Base-by-base conservation (phyloP, 768 basidiomycete species). In the Tylopilus sp. region DNA sequence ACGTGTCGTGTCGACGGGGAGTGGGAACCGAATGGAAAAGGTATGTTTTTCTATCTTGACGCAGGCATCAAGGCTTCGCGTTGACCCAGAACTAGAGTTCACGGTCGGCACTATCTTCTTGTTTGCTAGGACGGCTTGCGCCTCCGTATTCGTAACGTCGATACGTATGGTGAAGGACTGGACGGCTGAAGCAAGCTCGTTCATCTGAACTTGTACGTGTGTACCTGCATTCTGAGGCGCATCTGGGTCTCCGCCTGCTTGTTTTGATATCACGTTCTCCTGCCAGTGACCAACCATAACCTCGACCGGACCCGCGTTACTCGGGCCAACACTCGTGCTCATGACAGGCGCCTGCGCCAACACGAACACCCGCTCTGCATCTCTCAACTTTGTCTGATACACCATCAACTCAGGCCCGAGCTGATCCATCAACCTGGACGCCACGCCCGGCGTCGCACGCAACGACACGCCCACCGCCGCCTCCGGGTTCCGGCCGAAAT, bases 1-100 rank as follows among this genome's bases (percentile, higher is more conserved):
- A 8, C 64, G 61, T 12, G 53, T 58, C 2, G 72, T 72, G 24
- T 74, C 60, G 11, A 83, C 64, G 3, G 78, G 78, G 38, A 78
- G 76, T 0, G 80, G 81, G 46, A 73, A 81, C 2, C 43, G 48
- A 14, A 81, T 52, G n/a, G 55, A 16, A 43, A 66, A 60, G 1
- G 49, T 26, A 38, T 65, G 57, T 0, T 50, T 50, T 14, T 53
- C 66, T 26, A 67, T 56, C 40, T 12, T 46, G 21, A 68, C 9
- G 3, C 14, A 21, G 14, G 52, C 54, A 1, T 52, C 37, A 12
- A 52, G 33, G 36, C 37, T 44, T 16, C 25, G 36, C 11, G 36
- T 19, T 7, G 44, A 54, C 6, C 52, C 36, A 1, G 38, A 44
- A 10, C 14, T 1, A 1, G 54, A 53, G 24, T 24, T 40, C 13